Evolutionary conservation across 495 filamentous ascomycete species (phyloP), one percentile per base, ranked within the genome.

Genomic region (Penicillium crystallinum): DNA sequence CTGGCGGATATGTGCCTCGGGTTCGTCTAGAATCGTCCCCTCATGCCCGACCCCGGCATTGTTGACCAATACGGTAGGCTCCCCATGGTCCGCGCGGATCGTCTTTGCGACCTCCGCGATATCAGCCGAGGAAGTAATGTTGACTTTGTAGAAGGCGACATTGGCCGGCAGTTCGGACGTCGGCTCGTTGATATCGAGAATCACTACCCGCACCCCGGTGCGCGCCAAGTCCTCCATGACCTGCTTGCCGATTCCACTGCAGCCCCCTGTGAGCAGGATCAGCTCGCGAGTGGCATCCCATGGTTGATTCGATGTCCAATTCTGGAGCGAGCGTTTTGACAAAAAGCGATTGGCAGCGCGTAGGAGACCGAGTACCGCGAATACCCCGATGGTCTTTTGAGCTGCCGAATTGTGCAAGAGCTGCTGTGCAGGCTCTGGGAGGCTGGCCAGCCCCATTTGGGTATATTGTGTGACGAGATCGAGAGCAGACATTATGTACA

Each of bases 31-130:
- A 36, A 84, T 77, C 4, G 67, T 63, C 14, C 67, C 65, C 14
- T 73, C 67, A 29, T 68, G 63, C 27, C 68, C 73, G 23, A 84
- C 70, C 29, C 81, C 81, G 11, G 82, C 82, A 49, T 86, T 86
- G 71, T 85, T 85, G 57, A 85, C 63, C 37, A 84, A 66, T 11
- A 86, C 75, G 0, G 74, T 76, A 10, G 80, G 75, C 35, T 76
- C 63, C 51, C 81, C 74, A 29, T 75, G 68, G 4, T 71, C 61
- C 5, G 56, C 58, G 37, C 76, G 74, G 51, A 85, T 75, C 2
- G 66, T 59, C 33, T 68, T 64, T 6, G 71, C 80, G 4, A 74
- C 65, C 18, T 66, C 44, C 15, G 66, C 63, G 40, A 85, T 72
- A 42, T 59, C 69, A 18, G 61, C 61, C 0, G 71, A 70, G 19